Evolutionary conservation across 345 rosid species (phyloP).

Genomic region (Cardiospermum halicacabum): DNA sequence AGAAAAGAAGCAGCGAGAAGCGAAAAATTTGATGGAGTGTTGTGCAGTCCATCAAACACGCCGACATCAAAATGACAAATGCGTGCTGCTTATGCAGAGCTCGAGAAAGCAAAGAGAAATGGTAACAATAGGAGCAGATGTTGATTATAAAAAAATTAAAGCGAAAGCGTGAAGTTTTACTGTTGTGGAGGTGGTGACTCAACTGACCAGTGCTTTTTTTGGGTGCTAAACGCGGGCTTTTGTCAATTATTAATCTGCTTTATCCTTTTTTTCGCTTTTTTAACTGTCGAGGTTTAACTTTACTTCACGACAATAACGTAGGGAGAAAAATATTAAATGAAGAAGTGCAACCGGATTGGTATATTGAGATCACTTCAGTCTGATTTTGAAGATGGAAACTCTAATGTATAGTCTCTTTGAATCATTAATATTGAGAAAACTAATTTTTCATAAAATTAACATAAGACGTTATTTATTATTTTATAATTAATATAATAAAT

Average conservation of each 20-base stretch:
- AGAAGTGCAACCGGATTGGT: too few species aligned
- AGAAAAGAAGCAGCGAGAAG: conserved; percentile 35
- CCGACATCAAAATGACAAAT: conserved; percentile 33
- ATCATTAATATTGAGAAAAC: too few species aligned
- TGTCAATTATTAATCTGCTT: not conserved
- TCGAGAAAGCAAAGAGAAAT: conserved; percentile 24
- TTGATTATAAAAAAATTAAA: too few species aligned
- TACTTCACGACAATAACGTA: not conserved
- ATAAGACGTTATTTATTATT: too few species aligned
- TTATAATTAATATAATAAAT: too few species aligned
- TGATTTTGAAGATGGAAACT: too few species aligned
- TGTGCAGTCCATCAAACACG: conserved; percentile 51
- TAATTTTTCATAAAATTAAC: too few species aligned
- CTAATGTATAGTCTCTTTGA: too few species aligned
- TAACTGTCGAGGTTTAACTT: not conserved
- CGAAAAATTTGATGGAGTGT: conserved; percentile 29
- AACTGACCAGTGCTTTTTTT: conserved; percentile 10
- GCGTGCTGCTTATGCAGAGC: conserved; percentile 39
- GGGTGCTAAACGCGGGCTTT: conserved; percentile 35
- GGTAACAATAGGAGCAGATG: too few species aligned
- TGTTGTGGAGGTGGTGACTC: conserved; percentile 35
- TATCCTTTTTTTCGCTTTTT: conserved; percentile 5
- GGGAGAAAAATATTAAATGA: too few species aligned
- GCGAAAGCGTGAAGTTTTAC: conserved; percentile 17
- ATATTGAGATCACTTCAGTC: too few species aligned